phyloP scores from a whole-genome alignment of 2,329 filamentous ascomycete species.

The Geosmithia morbida region DNA sequence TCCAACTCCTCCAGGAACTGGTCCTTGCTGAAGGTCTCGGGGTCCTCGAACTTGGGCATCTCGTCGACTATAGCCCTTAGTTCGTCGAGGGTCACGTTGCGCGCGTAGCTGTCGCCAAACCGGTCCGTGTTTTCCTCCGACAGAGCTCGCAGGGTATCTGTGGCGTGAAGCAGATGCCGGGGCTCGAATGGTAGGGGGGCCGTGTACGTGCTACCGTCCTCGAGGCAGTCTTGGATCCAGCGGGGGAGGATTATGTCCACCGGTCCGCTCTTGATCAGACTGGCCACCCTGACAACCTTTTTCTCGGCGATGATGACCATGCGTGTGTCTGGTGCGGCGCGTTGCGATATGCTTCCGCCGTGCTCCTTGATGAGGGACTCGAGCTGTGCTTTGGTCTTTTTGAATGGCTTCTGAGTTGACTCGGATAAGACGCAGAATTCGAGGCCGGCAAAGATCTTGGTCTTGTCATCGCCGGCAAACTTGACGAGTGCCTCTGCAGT shows the following conservation, averaged over 20 bases:
- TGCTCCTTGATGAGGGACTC: slow-evolving; percentile 72
- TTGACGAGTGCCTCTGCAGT: slow-evolving; percentile 10
- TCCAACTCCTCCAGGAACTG: slow-evolving; percentile 40
- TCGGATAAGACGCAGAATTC: slow-evolving; percentile 79
- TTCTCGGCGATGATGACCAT: slow-evolving; percentile 72
- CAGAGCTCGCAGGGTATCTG: slow-evolving; percentile 35
- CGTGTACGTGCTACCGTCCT: slow-evolving; percentile 23
- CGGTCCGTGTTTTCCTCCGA: slow-evolving; percentile 54
- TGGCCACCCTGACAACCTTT: slow-evolving; percentile 67
- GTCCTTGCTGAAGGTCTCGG: slow-evolving; percentile 23
- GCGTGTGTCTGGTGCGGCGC: slow-evolving; percentile 42
- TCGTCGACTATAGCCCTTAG: slow-evolving; percentile 34
- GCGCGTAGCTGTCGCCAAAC: slow-evolving; percentile 71
- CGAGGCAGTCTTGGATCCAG: slow-evolving; percentile 77
- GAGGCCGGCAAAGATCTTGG: slow-evolving; percentile 58
- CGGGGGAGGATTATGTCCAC: slow-evolving; percentile 61
- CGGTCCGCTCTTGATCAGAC: slow-evolving; percentile 57
- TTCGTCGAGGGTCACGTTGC: slow-evolving; percentile 52
- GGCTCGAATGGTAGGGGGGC: slow-evolving; percentile 44
- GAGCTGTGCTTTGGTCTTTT: slow-evolving; percentile 64
- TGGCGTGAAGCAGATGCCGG: slow-evolving; percentile 58
- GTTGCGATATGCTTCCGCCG: slow-evolving; percentile 68
- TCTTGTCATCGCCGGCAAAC: slow-evolving; percentile 38
- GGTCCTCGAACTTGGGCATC: slow-evolving; percentile 34
- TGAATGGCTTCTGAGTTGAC: slow-evolving; percentile 44